phyloP scores from a whole-genome alignment of 2,329 filamentous ascomycete species.

The Fusarium newnesense region DNA sequence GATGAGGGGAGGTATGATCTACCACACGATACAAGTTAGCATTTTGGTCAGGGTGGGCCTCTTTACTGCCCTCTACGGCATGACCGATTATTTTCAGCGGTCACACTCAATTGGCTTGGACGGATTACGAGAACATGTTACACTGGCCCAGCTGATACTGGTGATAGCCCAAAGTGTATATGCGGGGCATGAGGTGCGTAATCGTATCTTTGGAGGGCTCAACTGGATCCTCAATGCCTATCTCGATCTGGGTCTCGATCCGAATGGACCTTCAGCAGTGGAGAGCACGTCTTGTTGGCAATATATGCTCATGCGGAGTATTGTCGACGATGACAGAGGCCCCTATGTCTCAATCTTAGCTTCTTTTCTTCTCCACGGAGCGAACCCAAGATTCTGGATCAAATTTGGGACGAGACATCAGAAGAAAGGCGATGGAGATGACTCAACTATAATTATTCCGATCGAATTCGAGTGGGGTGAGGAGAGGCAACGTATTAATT shows the following conservation, averaged over 20 bases:
- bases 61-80: accelerated
- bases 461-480: not conserved
- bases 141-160: accelerated
- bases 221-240: accelerated
- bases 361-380: not conserved
- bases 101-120: accelerated
- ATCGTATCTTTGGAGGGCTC: accelerated
- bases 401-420: accelerated
- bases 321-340: accelerated
- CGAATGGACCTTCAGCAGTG: accelerated
- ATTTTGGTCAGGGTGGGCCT: accelerated
- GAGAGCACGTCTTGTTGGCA: not conserved
- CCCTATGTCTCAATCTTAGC: not conserved
- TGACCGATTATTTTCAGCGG: accelerated
- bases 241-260: accelerated
- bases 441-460: accelerated
- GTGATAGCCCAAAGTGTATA: too few relatives aligned
- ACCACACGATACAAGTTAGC: not conserved
- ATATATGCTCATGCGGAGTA: accelerated
- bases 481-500: accelerated
- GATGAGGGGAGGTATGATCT: accelerated
- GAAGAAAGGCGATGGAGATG: accelerated
- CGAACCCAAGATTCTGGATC: not conserved
- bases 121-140: accelerated
- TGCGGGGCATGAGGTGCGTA: not conserved